Conservation (phyloP, 306 rosid genomes). For the Fragaria vesca region DNA sequence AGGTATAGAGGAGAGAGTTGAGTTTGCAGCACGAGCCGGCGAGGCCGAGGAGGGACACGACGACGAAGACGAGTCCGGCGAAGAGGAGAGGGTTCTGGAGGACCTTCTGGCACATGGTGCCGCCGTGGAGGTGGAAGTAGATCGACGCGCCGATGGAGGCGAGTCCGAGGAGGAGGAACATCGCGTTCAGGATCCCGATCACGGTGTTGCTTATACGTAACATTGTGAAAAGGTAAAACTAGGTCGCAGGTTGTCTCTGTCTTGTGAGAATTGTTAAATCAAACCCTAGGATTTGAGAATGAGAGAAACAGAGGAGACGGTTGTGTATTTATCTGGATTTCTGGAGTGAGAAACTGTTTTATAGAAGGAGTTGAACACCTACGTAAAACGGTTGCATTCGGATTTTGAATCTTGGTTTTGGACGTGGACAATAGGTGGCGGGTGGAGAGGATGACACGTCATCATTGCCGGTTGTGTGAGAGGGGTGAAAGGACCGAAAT, state of each 20-base stretch:
- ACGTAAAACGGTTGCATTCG: constrained; percentile 10
- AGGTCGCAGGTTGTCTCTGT: neutral
- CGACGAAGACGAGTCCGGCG: constrained; percentile 40
- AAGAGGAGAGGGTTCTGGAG: constrained; percentile 56
- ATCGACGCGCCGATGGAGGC: constrained; percentile 40
- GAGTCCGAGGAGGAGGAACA: constrained; percentile 47
- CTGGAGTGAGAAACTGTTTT: constrained; percentile 1
- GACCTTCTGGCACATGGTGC: constrained; percentile 55
- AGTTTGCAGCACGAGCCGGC: constrained; percentile 50
- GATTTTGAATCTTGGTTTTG: neutral
- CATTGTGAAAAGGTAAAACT: constrained; percentile 20
- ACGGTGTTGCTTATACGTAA: constrained; percentile 59
- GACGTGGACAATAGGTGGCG: neutral
- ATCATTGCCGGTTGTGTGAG: neutral
- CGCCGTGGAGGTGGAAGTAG: constrained; percentile 43
- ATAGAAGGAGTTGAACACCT: constrained; percentile 12
- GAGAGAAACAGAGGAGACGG: neutral
- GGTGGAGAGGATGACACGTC: neutral
- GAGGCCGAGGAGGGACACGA: constrained; percentile 57
- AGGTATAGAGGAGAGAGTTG: constrained; percentile 50
- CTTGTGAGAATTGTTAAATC: neutral
- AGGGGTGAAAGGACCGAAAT: neutral
- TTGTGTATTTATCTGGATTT: neutral
- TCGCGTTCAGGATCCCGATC: constrained; percentile 52
- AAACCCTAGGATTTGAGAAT: neutral